Conservation (phyloP, 2,329 filamentous ascomycete genomes). For the Paracamarosporium sp. region DNA sequence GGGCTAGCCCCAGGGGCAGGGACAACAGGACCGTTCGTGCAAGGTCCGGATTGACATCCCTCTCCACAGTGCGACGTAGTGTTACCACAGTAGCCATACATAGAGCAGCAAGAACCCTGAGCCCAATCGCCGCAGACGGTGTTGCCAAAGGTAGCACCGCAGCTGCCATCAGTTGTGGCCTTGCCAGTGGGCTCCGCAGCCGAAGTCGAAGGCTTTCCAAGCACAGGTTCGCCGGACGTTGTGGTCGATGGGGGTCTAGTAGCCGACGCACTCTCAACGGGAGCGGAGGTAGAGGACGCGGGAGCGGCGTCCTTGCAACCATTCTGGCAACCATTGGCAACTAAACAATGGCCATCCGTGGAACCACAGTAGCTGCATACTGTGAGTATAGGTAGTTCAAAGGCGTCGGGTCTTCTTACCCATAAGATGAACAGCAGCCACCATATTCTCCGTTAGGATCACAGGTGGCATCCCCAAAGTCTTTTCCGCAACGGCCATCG, state of each 20-base stretch:
- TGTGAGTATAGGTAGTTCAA: conserved; percentile 7
- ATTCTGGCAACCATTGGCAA: conserved; percentile 48
- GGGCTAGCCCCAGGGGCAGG: conserved; percentile 53
- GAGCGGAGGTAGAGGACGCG: conserved; percentile 11
- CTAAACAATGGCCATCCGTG: conserved; percentile 46
- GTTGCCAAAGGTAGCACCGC: conserved; percentile 57
- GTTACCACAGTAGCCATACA: conserved; percentile 64
- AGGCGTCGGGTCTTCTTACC: conserved; percentile 12
- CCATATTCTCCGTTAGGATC: conserved; percentile 48
- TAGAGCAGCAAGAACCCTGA: conserved; percentile 62
- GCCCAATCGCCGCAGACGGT: conserved; percentile 61
- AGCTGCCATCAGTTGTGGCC: conserved; percentile 60
- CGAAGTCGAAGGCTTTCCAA: conserved; percentile 39
- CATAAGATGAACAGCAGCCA: conserved; percentile 47
- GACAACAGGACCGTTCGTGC: conserved; percentile 48
- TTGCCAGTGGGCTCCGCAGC: conserved; percentile 29
- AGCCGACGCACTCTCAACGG: conserved; percentile 16
- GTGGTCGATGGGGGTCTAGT: conserved; percentile 40
- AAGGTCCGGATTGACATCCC: conserved; percentile 62
- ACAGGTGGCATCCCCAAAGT: conserved; percentile 49
- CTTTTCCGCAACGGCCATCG: conserved; percentile 51
- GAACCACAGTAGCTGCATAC: conserved; percentile 43
- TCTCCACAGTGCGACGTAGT: conserved; percentile 61
- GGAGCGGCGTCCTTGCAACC: conserved; percentile 40
- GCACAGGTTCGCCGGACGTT: conserved; percentile 45